A percentile compares a stretch with the other conserved stretches of the same genome.
phyloP scores from a whole-genome alignment of 164 flowering plant species.

The Magnolia officinalis region DNA sequence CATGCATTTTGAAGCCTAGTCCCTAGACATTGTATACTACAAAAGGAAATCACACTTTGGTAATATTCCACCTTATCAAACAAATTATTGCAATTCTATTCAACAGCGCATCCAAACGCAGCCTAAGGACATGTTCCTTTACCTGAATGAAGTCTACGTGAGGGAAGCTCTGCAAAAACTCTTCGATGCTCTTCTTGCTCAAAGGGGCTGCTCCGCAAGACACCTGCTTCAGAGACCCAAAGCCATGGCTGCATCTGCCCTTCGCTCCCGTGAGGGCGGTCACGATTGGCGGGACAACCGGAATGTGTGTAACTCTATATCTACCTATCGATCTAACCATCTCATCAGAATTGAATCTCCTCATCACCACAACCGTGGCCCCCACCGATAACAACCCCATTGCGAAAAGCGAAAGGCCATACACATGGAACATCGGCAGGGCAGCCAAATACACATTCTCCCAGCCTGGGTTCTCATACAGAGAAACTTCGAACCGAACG shows the following conservation, averaged over 20 bases:
- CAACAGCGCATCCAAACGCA: no score
- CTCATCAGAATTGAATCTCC: constrained; percentile 46
- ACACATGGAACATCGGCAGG: constrained; percentile 79
- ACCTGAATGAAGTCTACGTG: constrained; percentile 87
- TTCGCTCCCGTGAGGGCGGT: constrained; percentile 42
- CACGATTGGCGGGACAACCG: constrained; percentile 67
- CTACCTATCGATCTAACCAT: constrained; percentile 44
- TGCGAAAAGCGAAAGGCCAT: constrained; percentile 60
- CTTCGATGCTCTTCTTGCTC: constrained; percentile 41
- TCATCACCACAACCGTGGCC: constrained; percentile 59
- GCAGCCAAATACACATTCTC: constrained; percentile 55
- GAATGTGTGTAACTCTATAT: constrained; percentile 63
- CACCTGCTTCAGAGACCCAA: constrained; percentile 67
- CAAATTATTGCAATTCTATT: no score
- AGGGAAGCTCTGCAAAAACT: constrained; percentile 47
- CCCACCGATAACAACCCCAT: constrained; percentile 66
- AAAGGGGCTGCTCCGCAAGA: constrained; percentile 73
- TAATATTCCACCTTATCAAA: no score
- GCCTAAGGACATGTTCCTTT: not conserved
- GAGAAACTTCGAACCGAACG: constrained; percentile 67
- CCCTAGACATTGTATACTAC: no score
- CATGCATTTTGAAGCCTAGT: no score
- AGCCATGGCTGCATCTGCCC: constrained; percentile 9
- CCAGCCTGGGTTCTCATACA: constrained; percentile 28
- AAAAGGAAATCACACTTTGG: no score